A percentile compares a stretch with the other conserved stretches of the same genome.
These are phyloP conservation scores for Biancaea sappan DNA, from an alignment of 306 rosid genomes.

Conservation along the genomic window DNA sequence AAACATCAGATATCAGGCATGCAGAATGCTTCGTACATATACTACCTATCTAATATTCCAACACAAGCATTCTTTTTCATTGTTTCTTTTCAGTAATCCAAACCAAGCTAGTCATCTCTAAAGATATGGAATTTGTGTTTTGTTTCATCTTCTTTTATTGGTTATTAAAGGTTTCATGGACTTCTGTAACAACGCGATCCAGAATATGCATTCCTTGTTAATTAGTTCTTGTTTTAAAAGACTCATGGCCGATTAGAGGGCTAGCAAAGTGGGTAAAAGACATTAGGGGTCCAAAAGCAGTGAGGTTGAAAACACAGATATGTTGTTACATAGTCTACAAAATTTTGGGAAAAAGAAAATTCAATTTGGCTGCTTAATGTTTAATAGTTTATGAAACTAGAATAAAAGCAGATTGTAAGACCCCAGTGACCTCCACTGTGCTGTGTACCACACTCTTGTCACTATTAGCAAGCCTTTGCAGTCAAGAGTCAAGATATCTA, in stretches of 20 bases:
- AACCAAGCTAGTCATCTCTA: neutral
- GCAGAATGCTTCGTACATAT: conserved; percentile 1
- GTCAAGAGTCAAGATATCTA: too few relatives aligned
- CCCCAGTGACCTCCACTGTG: neutral
- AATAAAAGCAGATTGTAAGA: neutral
- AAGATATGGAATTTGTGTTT: too few relatives aligned
- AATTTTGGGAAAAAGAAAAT: neutral
- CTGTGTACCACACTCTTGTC: too few relatives aligned
- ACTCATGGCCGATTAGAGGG: neutral
- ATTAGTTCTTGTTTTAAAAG: too few relatives aligned
- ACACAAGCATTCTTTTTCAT: too few relatives aligned
- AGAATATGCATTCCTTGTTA: too few relatives aligned
- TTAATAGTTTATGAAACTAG: neutral
- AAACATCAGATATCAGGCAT: neutral
- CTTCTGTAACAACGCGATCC: neutral
- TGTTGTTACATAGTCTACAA: neutral
- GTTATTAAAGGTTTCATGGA: neutral
- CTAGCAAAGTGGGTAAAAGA: neutral
- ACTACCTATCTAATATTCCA: neutral
- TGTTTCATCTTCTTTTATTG: neutral
- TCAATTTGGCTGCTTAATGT: neutral
- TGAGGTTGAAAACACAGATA: neutral
- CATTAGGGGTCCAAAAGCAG: neutral
- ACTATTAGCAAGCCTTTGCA: too few relatives aligned
- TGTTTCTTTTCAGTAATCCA: neutral